These are phyloP conservation scores for Insectozyma bohioensis DNA, from an alignment of 1,139 yeast genomes.

Conservation along the genomic window DNA sequence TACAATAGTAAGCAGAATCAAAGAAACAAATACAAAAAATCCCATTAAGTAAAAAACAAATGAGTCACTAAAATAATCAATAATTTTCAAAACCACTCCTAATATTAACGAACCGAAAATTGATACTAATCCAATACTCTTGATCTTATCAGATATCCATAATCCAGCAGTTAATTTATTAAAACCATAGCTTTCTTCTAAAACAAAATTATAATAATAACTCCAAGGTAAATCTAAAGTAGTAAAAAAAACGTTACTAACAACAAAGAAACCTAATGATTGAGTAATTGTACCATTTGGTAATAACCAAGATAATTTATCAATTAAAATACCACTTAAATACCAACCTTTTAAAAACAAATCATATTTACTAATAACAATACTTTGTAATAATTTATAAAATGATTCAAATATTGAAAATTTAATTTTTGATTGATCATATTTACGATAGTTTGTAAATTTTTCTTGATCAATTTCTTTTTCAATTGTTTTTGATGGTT, in stretches of 20 bases:
- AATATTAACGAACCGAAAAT: slow-evolving; percentile 71
- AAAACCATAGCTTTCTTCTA: slow-evolving; percentile 92
- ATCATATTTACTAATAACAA: slow-evolving; percentile 59
- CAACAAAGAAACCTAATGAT: slow-evolving; percentile 58
- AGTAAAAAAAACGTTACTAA: slow-evolving; percentile 46
- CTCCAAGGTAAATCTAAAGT: slow-evolving; percentile 63
- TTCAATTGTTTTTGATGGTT: slow-evolving; percentile 64
- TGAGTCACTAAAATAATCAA: slow-evolving; percentile 74
- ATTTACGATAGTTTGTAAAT: slow-evolving; percentile 74
- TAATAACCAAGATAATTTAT: slow-evolving; percentile 28
- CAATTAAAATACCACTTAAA: slow-evolving; percentile 43
- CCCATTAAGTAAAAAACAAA: slow-evolving; percentile 79
- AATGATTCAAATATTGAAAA: slow-evolving; percentile 62
- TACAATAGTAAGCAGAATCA: slow-evolving; percentile 67
- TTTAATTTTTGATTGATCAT: slow-evolving; percentile 77
- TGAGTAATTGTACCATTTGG: slow-evolving; percentile 62
- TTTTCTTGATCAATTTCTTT: slow-evolving; percentile 70
- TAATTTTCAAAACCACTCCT: slow-evolving; percentile 75
- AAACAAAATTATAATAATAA: slow-evolving; percentile 77
- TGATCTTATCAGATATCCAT: slow-evolving; percentile 72
- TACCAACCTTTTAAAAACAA: slow-evolving; percentile 71
- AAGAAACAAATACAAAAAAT: slow-evolving; percentile 68
- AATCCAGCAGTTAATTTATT: slow-evolving; percentile 74
- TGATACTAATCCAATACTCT: slow-evolving; percentile 52
- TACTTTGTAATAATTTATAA: slow-evolving; percentile 54